Percentiles rank a stretch among this genome's conserved stretches.
Evolutionary conservation across 164 flowering plant genomes (phyloP).

Genomic region (Sedum album): DNA sequence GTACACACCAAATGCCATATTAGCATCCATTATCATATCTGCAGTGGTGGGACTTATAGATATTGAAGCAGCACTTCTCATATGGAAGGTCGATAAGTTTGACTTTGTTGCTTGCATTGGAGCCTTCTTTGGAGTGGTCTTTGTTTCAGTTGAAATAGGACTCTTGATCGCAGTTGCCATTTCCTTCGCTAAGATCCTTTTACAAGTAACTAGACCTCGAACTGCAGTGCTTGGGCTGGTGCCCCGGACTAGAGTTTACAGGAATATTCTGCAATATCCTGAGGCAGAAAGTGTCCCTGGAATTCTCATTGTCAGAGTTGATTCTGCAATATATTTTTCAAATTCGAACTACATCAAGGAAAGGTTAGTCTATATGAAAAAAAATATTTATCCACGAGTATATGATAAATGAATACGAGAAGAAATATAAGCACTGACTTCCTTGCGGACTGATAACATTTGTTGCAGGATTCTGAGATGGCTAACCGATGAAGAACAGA

Average conservation of each 20-base stretch:
- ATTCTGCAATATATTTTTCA: conserved; percentile 81
- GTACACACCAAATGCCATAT: conserved; percentile 93
- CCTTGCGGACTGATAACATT: neutral
- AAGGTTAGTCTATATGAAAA: conserved; percentile 28
- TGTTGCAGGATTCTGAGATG: conserved; percentile 65
- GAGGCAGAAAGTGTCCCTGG: conserved; percentile 61
- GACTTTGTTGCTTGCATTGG: conserved; percentile 92
- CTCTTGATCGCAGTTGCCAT: conserved; percentile 77
- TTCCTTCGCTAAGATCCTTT: conserved; percentile 68
- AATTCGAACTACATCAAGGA: conserved; percentile 77
- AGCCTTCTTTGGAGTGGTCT: conserved; percentile 84
- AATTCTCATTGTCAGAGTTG: conserved; percentile 56
- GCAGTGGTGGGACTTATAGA: conserved; percentile 77
- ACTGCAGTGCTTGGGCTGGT: conserved; percentile 65
- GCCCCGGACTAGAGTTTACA: conserved; percentile 52
- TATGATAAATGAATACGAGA: too few relatives aligned
- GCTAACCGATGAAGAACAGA: conserved; percentile 52
- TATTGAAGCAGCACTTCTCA: conserved; percentile 49
- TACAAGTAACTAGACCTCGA: conserved; percentile 79
- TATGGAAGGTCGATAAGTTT: conserved; percentile 82
- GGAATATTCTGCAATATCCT: conserved; percentile 68
- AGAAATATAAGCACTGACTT: too few relatives aligned
- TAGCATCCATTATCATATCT: conserved; percentile 72
- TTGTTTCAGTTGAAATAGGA: conserved; percentile 76
- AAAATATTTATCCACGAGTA: neutral